Base-by-base conservation (phyloP, 192 early-diverging fungal species). In the Podila clonocystis region DNA sequence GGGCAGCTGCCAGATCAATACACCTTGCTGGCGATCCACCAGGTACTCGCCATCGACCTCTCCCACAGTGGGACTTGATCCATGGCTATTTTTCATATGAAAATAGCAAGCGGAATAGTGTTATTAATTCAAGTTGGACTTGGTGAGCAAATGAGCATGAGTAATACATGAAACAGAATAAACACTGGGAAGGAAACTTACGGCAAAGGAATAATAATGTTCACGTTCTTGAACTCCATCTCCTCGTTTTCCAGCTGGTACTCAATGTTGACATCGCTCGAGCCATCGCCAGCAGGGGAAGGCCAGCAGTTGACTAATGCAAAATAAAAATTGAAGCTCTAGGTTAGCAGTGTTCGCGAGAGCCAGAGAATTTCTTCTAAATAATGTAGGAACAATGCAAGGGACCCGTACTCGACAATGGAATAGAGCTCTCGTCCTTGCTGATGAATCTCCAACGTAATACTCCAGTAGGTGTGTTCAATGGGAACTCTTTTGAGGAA, bases 251-350 rank as follows among this genome's bases (percentile, higher is more conserved):
- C 93, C 58, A 98, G 87, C 78, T 98, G 96, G 73, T 98, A 99
- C 82, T 99, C 98, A 64, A 98, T 96, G 70, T 95, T 99, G 28
- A 99, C 98, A 82, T 97, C 97, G 57, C 92, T 91, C 1, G 91
- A 88, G 5, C 98, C 97, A 80, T 87, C 91, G 58, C 92, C 96
- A 31, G 91, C 88, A 33, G 94, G 96, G 22, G 96, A 94, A 26
- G 98, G 97, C 98, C 98, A 99, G 88, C 98, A 99, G 86, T 95
- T 99, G 82, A 98, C 93, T 94, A 74, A 11, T 57, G 31, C 52
- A 26, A 13, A 22, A 45, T 26, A 60, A 61, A 52, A 36, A 1
- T 36, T 61, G 45, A 41, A 74, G 20, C 13, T 9, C 9, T 2
- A 22, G 2, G 26, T 28, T 48, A 67, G 29, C 58, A 9, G 3